Conservation (phyloP, 495 filamentous ascomycete species). For the Hypoxylon lienhwacheense region DNA sequence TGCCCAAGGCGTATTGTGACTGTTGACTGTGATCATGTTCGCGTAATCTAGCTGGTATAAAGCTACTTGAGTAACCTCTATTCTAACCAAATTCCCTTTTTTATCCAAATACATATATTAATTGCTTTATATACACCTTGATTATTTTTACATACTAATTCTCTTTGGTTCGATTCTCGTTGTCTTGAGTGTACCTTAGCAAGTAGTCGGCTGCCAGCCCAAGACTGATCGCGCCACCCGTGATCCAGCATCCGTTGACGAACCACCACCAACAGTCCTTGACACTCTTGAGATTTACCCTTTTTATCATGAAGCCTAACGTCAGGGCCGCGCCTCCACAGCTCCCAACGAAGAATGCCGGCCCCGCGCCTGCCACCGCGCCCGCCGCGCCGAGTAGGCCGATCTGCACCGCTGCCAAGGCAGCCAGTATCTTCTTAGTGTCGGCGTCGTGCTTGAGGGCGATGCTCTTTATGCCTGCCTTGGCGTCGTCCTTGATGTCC, state of each 20-base stretch:
- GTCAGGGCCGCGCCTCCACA: constrained; percentile 80
- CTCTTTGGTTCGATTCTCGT: constrained; percentile 9
- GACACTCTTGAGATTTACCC: constrained; percentile 79
- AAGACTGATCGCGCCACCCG: constrained; percentile 55
- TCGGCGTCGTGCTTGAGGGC: constrained; percentile 84
- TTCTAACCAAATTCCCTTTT: neutral
- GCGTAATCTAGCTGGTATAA: neutral
- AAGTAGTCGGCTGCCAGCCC: constrained; percentile 57
- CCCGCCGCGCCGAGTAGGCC: constrained; percentile 80
- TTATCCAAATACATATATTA: neutral
- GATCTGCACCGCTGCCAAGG: constrained; percentile 73
- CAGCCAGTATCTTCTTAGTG: constrained; percentile 82
- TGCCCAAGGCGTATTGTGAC: constrained; percentile 3
- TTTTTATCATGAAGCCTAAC: constrained; percentile 84
- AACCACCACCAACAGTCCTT: constrained; percentile 99
- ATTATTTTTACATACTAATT: constrained; percentile 12
- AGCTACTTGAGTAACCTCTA: neutral
- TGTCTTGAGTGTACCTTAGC: constrained; percentile 41
- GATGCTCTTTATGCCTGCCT: constrained; percentile 94
- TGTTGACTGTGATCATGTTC: neutral
- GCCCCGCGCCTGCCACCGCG: constrained; percentile 70
- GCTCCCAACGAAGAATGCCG: constrained; percentile 79
- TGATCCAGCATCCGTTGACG: constrained; percentile 61
- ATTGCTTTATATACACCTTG: constrained; percentile 6
- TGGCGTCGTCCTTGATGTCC: constrained; percentile 92